Evolutionary conservation across 371 early-diverging fungal genomes (phyloP).

Genomic region (Quaeritorhiza haematococci): DNA sequence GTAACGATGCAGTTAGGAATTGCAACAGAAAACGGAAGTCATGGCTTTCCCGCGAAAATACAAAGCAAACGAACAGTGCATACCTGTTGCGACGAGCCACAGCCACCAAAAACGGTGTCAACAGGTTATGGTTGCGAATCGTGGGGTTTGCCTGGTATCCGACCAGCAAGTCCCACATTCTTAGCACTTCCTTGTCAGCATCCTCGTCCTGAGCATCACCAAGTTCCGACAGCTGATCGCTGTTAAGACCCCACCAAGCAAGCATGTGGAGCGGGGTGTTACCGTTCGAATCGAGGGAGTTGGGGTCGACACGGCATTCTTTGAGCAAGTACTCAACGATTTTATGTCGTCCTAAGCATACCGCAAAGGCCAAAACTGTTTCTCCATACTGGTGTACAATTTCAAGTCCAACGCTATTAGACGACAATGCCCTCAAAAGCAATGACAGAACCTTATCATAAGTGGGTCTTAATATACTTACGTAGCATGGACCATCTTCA

Average conservation of each 20-base stretch:
- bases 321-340: conserved; percentile 20
- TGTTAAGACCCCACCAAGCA: conserved; percentile 18
- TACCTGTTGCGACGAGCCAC: conserved; percentile 1
- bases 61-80: too few relatives aligned
- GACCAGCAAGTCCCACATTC: not conserved
- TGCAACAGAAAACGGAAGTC: too few relatives aligned
- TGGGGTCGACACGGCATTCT: conserved; percentile 14
- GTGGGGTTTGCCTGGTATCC: not conserved
- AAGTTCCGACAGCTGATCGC: not conserved
- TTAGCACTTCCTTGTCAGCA: not conserved
- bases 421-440: not conserved
- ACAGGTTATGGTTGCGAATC: conserved; percentile 5
- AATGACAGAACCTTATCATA: conserved; percentile 14
- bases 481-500: not conserved
- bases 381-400: conserved; percentile 9
- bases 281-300: conserved; percentile 9
- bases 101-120: conserved; percentile 27
- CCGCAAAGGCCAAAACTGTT: conserved; percentile 22
- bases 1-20: too few relatives aligned
- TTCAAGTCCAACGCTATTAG: conserved; percentile 1
- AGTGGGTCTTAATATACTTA: conserved; percentile 11
- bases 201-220: conserved; percentile 2
- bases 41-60: too few relatives aligned
- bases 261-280: conserved; percentile 26
- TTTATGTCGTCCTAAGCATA: conserved; percentile 11